Evolutionary conservation across 2,329 filamentous ascomycete genomes (phyloP), one percentile per base, ranked within the genome.

Genomic region (Fusarium sororula): DNA sequence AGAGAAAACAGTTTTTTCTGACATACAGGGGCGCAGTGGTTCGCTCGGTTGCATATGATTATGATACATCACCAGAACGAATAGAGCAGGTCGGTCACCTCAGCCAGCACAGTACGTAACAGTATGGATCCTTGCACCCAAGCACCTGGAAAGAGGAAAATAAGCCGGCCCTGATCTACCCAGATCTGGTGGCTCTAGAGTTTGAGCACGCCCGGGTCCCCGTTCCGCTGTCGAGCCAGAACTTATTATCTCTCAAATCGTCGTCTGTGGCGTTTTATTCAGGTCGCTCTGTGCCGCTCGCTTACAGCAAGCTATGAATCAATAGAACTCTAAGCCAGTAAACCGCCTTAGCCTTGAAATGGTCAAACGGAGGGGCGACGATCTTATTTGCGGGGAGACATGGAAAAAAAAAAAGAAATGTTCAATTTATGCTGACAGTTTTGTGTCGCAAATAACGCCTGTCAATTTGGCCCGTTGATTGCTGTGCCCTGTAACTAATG

Each of bases 11-110:
- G 18, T n/a, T 47, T 45, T n/a, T 42, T 51, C 45, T 53, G n/a
- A 41, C 26, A 45, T 55, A 39, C 66, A 70, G 32, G 59, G 64
- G 28, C 18, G n/a, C 13, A 20, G 2, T 26, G 39, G 44, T 22
- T 56, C 47, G 48, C 56, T 48, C 62, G 39, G 54, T 24, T 39
- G 15, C 44, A 63, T 63, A 68, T 60, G 63, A 66, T 41, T 48
- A 59, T 60, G 56, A 68, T 50, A 68, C 38, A 51, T 56, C 32
- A 62, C 24, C 54, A 42, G 18, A 17, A 60, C 51, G 20, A 51
- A 67, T 59, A 20, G 26, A 66, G 64, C 32, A 67, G 61, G 64
- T 66, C 42, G 61, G 64, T 66, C 24, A 13, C 42, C 42, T 44
- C 22, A 39, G 4, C 32, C 35, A 28, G 44, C 44, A 22, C 18